Percentiles rank a stretch among this genome's conserved stretches.
Conservation (phyloP, 1,284 basidiomycete species). For the Fomitopsis palustris region DNA sequence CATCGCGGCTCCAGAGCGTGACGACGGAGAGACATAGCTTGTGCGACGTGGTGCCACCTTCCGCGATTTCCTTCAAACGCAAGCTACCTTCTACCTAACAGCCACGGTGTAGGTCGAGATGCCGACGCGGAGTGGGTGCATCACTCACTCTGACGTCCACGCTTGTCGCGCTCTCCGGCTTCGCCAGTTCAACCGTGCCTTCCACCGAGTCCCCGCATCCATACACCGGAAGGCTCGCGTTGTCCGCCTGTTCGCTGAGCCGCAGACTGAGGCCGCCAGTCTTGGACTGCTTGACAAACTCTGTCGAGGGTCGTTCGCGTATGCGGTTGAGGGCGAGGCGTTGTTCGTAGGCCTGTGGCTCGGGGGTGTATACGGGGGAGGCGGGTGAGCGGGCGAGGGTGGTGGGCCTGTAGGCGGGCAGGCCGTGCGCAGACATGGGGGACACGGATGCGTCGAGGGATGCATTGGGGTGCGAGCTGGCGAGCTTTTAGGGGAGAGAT, state of each 20-base stretch:
- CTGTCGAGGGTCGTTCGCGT: conserved; percentile 36
- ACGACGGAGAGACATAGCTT: conserved; percentile 49
- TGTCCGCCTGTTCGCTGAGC: conserved; percentile 49
- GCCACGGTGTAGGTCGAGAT: neutral
- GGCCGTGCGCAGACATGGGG: conserved; percentile 32
- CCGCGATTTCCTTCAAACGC: conserved; percentile 59
- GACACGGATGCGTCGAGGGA: neutral
- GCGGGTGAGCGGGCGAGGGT: conserved; percentile 22
- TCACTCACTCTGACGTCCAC: conserved; percentile 60
- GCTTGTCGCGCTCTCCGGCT: conserved; percentile 50
- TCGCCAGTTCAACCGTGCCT: conserved; percentile 54
- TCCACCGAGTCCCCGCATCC: conserved; percentile 48
- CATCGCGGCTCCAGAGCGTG: conserved; percentile 55
- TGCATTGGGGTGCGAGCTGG: neutral
- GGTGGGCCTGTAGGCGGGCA: conserved; percentile 29
- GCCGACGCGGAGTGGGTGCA: neutral
- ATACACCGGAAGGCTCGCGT: conserved; percentile 51
- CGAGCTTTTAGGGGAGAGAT: neutral
- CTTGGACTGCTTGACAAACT: conserved; percentile 61
- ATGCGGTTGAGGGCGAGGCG: conserved; percentile 43
- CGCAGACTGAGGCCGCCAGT: conserved; percentile 48
- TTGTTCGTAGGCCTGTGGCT: conserved; percentile 52
- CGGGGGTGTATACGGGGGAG: conserved; percentile 34
- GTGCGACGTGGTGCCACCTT: conserved; percentile 50
- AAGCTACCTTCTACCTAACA: conserved; percentile 58